Percentiles rank a stretch among this genome's conserved stretches.
These are phyloP conservation scores for Suillus clintonianus DNA, from an alignment of 768 basidiomycete genomes.

Conservation along the genomic window DNA sequence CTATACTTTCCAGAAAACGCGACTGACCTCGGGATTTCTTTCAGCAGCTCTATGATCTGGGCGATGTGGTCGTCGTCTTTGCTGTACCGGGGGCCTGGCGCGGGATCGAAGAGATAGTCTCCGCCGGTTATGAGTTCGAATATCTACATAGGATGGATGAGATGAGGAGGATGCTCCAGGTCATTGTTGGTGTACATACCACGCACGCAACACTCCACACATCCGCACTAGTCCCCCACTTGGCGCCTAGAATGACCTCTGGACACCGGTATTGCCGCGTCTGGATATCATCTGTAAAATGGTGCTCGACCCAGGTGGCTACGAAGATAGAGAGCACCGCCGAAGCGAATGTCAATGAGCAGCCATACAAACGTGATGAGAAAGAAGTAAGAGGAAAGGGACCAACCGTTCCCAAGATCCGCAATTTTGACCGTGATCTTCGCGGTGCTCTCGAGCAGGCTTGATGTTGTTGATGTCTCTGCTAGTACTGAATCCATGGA, in stretches of 20 bases:
- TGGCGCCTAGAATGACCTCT: slow-evolving; percentile 94
- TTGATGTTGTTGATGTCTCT: slow-evolving; percentile 28
- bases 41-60: slow-evolving; percentile 95
- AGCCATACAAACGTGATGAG: not conserved
- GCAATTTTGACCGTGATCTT: slow-evolving; percentile 98
- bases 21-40: slow-evolving; percentile 81
- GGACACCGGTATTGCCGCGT: slow-evolving; percentile 97
- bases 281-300: slow-evolving; percentile 98
- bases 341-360: slow-evolving; percentile 10
- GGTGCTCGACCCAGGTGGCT: slow-evolving; percentile 90
- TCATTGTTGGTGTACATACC: slow-evolving; percentile 39
- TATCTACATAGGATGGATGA: slow-evolving; percentile 52
- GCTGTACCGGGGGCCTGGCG: slow-evolving; percentile 90
- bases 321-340: slow-evolving; percentile 4
- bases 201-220: slow-evolving; percentile 97
- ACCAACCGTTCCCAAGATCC: slow-evolving; percentile 91
- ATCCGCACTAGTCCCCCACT: slow-evolving; percentile 95
- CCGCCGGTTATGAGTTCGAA: slow-evolving; percentile 97
- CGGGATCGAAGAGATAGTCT: slow-evolving; percentile 97
- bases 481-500: slow-evolving; percentile 29
- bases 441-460: slow-evolving; percentile 44
- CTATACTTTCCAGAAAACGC: slow-evolving; percentile 93
- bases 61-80: slow-evolving; percentile 98
- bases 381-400: slow-evolving; percentile 2
- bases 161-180: not conserved